Conservation (phyloP, 352 stramenopile genomes). For the Globisporangium rhizosaccharum region DNA sequence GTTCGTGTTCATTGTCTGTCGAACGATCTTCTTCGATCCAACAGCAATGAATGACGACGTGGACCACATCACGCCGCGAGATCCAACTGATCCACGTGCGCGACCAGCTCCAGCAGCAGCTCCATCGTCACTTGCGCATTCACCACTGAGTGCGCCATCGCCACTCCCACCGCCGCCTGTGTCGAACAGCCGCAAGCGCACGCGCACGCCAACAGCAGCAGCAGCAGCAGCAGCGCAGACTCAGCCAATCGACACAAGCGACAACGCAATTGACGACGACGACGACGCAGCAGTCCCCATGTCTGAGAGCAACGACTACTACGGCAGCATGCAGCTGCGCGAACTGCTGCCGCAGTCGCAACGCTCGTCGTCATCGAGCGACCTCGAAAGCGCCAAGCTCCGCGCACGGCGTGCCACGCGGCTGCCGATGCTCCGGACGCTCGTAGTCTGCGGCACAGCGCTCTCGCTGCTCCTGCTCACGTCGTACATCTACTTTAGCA, state of each 20-base stretch:
- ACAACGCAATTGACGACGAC: neutral
- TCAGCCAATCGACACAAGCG: neutral
- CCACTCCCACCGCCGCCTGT: neutral
- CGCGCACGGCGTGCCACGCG: neutral
- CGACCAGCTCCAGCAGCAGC: neutral
- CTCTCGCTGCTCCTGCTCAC: slow-evolving; percentile 9
- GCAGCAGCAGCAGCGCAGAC: neutral
- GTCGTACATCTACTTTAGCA: slow-evolving; percentile 5
- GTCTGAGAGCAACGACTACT: slow-evolving; percentile 12
- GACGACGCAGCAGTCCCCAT: slow-evolving; percentile 2
- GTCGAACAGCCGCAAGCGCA: slow-evolving; percentile 15
- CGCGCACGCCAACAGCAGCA: neutral
- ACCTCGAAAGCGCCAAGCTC: slow-evolving; percentile 2
- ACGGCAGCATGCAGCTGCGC: slow-evolving; percentile 15
- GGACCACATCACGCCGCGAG: neutral
- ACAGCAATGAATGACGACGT: neutral
- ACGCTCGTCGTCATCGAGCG: neutral
- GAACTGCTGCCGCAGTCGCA: slow-evolving; percentile 4
- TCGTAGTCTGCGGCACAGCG: slow-evolving; percentile 1
- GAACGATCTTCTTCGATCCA: neutral
- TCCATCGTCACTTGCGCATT: neutral
- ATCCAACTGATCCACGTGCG: neutral
- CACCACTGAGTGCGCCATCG: neutral
- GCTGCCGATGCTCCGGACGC: slow-evolving; percentile 10
- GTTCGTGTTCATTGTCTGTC: neutral